phyloP scores from a whole-genome alignment of 2,329 filamentous ascomycete genomes.

The Sphaerulina vaccinii region DNA sequence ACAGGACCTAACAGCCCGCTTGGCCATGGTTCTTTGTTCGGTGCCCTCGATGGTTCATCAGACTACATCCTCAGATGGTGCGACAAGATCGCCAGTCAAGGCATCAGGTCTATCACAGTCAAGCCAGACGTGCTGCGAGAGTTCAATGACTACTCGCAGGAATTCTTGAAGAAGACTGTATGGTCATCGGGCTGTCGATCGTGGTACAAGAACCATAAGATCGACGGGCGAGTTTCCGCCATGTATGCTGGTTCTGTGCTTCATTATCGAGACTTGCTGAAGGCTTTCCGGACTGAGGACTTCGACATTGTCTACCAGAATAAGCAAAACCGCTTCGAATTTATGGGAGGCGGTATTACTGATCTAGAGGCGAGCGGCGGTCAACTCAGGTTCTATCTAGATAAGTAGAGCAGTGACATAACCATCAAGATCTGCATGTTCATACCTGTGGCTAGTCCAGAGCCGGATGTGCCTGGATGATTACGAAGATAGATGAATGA shows the following conservation, averaged over 20 bases:
- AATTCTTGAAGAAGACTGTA: slow-evolving; percentile 52
- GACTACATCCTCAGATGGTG: slow-evolving; percentile 23
- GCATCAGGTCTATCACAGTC: slow-evolving; percentile 43
- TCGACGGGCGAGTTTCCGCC: slow-evolving; percentile 37
- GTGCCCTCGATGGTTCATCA: slow-evolving; percentile 7
- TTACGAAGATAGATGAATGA: too few relatives aligned
- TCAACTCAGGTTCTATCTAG: slow-evolving; percentile 15
- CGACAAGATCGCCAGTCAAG: slow-evolving; percentile 18
- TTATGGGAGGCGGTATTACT: slow-evolving; percentile 18
- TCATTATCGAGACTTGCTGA: slow-evolving; percentile 16
- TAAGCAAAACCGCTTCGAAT: slow-evolving; percentile 14
- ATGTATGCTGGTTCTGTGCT: slow-evolving; percentile 21
- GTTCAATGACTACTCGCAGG: slow-evolving; percentile 49
- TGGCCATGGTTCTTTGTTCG: slow-evolving; percentile 14
- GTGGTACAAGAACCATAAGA: slow-evolving; percentile 53
- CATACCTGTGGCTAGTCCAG: too few relatives aligned
- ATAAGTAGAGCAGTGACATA: too few relatives aligned
- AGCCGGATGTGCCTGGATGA: too few relatives aligned
- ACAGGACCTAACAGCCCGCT: slow-evolving; percentile 20
- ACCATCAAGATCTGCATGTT: too few relatives aligned
- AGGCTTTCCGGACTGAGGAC: slow-evolving; percentile 16
- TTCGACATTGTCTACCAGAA: slow-evolving; percentile 15
- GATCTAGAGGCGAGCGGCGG: slow-evolving; percentile 12
- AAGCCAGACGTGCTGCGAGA: slow-evolving; percentile 48
- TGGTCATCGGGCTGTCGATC: slow-evolving; percentile 52